Evolutionary conservation across 208 protist genomes (phyloP).

Genomic region (Acanthamoeba royreba): DNA sequence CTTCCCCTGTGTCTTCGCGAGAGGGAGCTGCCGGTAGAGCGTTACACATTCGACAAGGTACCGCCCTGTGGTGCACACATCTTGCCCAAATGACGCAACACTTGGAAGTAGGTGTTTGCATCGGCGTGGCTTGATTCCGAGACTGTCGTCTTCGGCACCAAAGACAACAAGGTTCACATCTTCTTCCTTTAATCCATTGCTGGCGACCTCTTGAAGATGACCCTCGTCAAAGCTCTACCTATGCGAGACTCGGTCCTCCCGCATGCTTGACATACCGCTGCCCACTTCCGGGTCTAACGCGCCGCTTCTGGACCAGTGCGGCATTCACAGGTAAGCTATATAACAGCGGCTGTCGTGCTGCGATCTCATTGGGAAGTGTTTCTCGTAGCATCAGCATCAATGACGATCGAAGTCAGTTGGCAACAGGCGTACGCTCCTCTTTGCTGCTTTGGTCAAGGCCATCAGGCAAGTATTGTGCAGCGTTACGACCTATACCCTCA

Average conservation of each 20-base stretch:
- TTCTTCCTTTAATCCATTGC: background rate
- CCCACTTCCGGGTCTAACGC: background rate
- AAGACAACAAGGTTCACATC: background rate
- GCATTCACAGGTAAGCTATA: slow-evolving; percentile 25
- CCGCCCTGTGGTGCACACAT: background rate
- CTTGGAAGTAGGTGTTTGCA: background rate
- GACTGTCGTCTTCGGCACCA: background rate
- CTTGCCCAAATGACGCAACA: background rate
- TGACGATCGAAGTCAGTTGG: background rate
- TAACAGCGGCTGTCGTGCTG: too few relatives aligned
- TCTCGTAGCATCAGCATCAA: background rate
- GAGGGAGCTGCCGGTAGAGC: background rate
- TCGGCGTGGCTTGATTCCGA: background rate
- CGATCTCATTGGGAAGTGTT: too few relatives aligned
- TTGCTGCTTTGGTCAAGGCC: background rate
- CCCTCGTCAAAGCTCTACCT: background rate
- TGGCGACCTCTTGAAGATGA: background rate
- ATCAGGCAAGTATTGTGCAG: too few relatives aligned
- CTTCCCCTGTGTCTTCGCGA: background rate
- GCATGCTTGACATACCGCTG: background rate
- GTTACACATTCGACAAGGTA: background rate
- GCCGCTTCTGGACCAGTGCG: background rate
- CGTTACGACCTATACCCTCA: background rate
- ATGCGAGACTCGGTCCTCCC: background rate
- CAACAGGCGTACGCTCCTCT: background rate